Evolutionary conservation across 2,329 filamentous ascomycete species (phyloP).

Genomic region (Colletotrichum chrysophilum): DNA sequence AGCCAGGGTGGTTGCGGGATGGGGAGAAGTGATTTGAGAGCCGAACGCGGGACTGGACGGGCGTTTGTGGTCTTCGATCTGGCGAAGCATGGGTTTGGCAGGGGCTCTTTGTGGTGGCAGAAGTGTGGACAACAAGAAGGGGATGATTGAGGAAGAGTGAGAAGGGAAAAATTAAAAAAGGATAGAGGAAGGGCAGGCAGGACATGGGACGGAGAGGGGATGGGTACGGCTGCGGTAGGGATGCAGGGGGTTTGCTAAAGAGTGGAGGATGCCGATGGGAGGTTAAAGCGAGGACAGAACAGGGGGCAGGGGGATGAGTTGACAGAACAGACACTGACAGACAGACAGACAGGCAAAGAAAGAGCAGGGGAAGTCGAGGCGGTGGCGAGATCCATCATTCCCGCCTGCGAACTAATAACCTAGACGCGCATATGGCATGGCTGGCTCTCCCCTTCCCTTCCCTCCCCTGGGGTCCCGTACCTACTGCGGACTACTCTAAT

Average conservation of each 20-base stretch:
- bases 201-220: background rate
- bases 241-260: background rate
- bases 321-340: background rate
- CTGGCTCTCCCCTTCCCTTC: background rate
- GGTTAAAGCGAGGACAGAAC: background rate
- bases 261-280: background rate
- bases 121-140: background rate
- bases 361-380: background rate
- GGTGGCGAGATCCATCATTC: slow-evolving; percentile 3
- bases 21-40: background rate
- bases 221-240: background rate
- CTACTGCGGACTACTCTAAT: background rate
- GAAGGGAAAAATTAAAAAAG: background rate
- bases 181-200: background rate
- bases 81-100: background rate
- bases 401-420: background rate
- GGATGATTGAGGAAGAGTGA: background rate
- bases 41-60: slow-evolving; percentile 5
- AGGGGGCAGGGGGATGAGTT: background rate
- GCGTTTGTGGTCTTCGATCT: slow-evolving; percentile 20
- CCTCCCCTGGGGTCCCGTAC: background rate
- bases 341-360: background rate
- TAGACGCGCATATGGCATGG: background rate
- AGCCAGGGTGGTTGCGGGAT: background rate
- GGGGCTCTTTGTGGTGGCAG: background rate